Evolutionary conservation across 768 basidiomycete genomes (phyloP), one percentile per base, ranked within the genome.

Genomic region (Suillus weaverae): DNA sequence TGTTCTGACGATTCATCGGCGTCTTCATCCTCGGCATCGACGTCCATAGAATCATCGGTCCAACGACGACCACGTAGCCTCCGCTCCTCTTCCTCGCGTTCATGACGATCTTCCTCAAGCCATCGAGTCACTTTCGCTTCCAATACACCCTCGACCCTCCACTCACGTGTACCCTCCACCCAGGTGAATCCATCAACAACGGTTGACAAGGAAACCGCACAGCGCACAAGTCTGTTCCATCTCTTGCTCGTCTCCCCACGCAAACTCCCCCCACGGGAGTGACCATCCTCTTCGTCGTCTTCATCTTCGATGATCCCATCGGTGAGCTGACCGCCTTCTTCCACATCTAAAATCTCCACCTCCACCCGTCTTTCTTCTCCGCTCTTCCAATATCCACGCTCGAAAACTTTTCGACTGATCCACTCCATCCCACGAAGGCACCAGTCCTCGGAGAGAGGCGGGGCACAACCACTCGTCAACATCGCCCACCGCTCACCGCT

Each of bases 381-480:
- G n/a, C 81, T 81, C 72, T 90, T 92, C 97, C 97, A 99, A 74
- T 90, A 99, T 0, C 96, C 97, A 46, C 93, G 87, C 74, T 97
- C 95, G 73, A 91, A 99, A 18, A 98, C 89, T 66, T 87, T 86
- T 64, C 94, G 83, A 7, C 93, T 91, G 4, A 94, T 90, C 97
- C 97, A 99, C 70, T 95, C 95, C 89, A 96, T 94, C 1, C 97
- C 97, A 38, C 97, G 85, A 69, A 98, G 74, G 70, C 91, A 92
- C 95, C 96, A 98, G 71, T 99, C 97, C 76, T 99, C 97, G 0
- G 92, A 84, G 2, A 99, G 79, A 0, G 93, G 89, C 0, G 89
- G 88, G 26, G 85, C 78, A 66, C 86, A 89, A 16, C 86, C 86
- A 53, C 81, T 86, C 0, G 90, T 91, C 38, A 92, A 81, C 80